Percentiles rank a stretch among this genome's conserved stretches.
Conservation (phyloP, 257 asterid species). For the Petunia axillaris region DNA sequence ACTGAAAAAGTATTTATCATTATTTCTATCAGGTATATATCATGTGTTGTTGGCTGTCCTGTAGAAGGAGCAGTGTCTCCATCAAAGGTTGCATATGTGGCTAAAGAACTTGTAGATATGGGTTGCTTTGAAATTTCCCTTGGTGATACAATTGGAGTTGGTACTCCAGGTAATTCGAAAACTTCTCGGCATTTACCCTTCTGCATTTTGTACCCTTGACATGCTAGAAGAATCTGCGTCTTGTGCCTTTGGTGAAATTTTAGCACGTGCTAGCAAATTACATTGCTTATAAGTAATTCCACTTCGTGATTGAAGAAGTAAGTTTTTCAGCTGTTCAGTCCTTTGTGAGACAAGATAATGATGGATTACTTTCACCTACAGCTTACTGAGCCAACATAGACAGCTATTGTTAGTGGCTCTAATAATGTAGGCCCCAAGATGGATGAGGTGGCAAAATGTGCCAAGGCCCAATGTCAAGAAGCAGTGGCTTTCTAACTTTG, state of each 20-base stretch:
- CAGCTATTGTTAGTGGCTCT: neutral
- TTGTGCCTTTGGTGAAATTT: neutral
- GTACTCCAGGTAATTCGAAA: slow-evolving; percentile 82
- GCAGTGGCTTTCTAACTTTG: no score
- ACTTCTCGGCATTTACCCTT: neutral
- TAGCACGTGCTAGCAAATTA: neutral
- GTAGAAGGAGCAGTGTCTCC: slow-evolving; percentile 91
- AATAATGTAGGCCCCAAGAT: no score
- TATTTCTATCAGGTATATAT: slow-evolving; percentile 64
- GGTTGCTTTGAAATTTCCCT: slow-evolving; percentile 95
- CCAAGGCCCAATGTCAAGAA: no score
- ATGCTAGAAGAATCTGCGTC: slow-evolving; percentile 15
- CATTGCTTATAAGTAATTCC: neutral
- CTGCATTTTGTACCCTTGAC: slow-evolving; percentile 10
- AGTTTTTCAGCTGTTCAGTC: neutral
- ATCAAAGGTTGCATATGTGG: slow-evolving; percentile 80
- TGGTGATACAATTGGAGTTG: slow-evolving; percentile 95
- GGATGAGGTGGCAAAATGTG: no score
- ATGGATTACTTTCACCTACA: slow-evolving; percentile 10
- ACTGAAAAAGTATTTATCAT: slow-evolving; percentile 13
- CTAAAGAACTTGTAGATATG: slow-evolving; percentile 77
- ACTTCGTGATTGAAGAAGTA: slow-evolving; percentile 1
- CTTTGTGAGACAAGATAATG: neutral
- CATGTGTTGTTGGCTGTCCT: slow-evolving; percentile 97
- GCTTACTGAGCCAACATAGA: slow-evolving; percentile 8